A percentile compares a stretch with the other conserved stretches of the same genome.
phyloP scores from a whole-genome alignment of 2,329 filamentous ascomycete species.

The Arachnomyces sp. region DNA sequence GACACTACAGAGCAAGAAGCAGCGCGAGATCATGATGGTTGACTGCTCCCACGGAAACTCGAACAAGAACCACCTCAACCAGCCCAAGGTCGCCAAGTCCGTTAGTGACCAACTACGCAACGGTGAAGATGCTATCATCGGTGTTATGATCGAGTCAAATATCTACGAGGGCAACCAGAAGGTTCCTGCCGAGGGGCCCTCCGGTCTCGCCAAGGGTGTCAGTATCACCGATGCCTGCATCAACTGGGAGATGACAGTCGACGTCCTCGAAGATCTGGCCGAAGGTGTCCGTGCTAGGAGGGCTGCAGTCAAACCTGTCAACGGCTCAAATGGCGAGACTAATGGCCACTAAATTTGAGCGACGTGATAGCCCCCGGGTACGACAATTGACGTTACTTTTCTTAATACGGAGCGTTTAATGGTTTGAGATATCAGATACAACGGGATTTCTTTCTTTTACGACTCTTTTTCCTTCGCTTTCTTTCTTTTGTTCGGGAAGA shows the following conservation, averaged over 20 bases:
- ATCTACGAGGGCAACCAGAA: constrained; percentile 89
- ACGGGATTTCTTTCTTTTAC: too few species aligned
- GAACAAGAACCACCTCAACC: constrained; percentile 93
- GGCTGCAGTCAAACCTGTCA: constrained; percentile 24
- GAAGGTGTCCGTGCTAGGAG: constrained; percentile 72
- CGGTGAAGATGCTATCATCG: constrained; percentile 81
- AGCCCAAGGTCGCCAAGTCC: constrained; percentile 79
- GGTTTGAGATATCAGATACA: too few species aligned
- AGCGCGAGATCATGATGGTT: constrained; percentile 88
- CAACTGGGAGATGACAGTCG: constrained; percentile 76
- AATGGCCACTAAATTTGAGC: too few species aligned
- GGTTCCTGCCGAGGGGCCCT: constrained; percentile 71
- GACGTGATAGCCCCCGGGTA: neutral
- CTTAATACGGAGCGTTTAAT: neutral
- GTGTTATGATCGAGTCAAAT: constrained; percentile 98
- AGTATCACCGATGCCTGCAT: constrained; percentile 97
- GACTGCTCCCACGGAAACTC: constrained; percentile 99
- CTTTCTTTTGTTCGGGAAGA: too few species aligned
- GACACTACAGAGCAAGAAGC: constrained; percentile 69
- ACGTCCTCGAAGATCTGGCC: constrained; percentile 75
- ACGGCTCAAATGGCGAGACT: constrained; percentile 9
- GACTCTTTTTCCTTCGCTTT: too few species aligned
- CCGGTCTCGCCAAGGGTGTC: constrained; percentile 74
- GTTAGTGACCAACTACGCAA: constrained; percentile 78
- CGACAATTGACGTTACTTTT: neutral